phyloP scores from a whole-genome alignment of 176 grass and related monocot genomes.

The bread wheat (Triticum aestivum) region DNA sequence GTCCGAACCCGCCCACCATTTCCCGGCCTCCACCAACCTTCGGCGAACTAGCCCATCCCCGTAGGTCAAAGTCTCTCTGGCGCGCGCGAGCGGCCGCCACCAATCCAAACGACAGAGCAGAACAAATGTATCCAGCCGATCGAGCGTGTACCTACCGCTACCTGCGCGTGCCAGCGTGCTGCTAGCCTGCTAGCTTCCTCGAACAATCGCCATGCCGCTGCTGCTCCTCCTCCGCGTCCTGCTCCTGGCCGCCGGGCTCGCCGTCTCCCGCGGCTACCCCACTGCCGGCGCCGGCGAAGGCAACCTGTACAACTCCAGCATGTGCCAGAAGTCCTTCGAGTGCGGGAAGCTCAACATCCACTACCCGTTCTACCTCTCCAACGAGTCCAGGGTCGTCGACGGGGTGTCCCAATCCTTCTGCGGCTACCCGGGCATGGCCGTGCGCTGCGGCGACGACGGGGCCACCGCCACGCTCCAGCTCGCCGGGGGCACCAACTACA shows the following conservation, averaged over 20 bases:
- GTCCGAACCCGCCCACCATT: background rate
- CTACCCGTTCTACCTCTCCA: conserved; percentile 42
- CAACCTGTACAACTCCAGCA: background rate
- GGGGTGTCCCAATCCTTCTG: background rate
- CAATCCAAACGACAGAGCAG: background rate
- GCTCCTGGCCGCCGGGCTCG: background rate
- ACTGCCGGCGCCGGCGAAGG: background rate
- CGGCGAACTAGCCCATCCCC: background rate
- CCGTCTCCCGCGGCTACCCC: background rate
- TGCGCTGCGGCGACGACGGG: conserved; percentile 23
- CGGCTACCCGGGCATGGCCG: conserved; percentile 46
- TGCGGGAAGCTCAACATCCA: background rate
- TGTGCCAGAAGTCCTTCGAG: background rate
- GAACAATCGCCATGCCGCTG: background rate
- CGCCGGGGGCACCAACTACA: conserved; percentile 17
- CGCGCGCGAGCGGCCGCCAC: background rate
- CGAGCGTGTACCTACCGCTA: background rate
- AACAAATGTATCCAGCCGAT: background rate
- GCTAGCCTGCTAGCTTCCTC: background rate
- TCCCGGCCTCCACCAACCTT: background rate
- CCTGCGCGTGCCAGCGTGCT: background rate
- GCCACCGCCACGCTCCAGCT: conserved; percentile 31
- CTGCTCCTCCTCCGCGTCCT: background rate
- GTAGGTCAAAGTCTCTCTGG: background rate
- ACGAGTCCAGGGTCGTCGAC: background rate